A percentile compares a stretch with the other conserved stretches of the same genome.
These are phyloP conservation scores for Lactarius indigo DNA, from an alignment of 768 basidiomycete genomes.

Conservation along the genomic window DNA sequence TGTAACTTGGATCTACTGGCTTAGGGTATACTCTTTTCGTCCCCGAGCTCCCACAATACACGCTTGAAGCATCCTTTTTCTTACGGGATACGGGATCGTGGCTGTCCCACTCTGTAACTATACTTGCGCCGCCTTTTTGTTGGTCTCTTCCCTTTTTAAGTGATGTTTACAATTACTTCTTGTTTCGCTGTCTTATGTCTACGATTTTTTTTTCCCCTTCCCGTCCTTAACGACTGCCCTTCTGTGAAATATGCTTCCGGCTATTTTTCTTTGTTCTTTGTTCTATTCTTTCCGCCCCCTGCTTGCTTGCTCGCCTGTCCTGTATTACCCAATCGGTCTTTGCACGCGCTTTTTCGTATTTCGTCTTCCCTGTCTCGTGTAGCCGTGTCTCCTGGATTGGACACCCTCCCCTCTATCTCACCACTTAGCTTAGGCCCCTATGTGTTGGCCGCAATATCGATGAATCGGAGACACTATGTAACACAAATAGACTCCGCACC, in stretches of 20 bases:
- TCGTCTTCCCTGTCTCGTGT: slow-evolving; percentile 18
- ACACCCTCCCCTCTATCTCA: slow-evolving; percentile 21
- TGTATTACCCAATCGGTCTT: slow-evolving; percentile 25
- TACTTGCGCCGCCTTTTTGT: slow-evolving; percentile 16
- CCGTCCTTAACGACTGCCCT: slow-evolving; percentile 13
- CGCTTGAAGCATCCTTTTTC: background rate
- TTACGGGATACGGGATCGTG: slow-evolving; percentile 9
- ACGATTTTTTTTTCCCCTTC: background rate
- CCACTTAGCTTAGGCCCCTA: slow-evolving; percentile 8
- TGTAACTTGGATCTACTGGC: background rate
- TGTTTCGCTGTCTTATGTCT: slow-evolving; percentile 23
- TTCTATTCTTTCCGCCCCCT: background rate
- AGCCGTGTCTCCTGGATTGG: slow-evolving; percentile 23
- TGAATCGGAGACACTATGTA: slow-evolving; percentile 24
- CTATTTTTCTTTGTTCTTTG: slow-evolving; percentile 7
- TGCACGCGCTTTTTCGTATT: slow-evolving; percentile 11
- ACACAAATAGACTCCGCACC: slow-evolving; percentile 18
- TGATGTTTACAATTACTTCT: slow-evolving; percentile 19
- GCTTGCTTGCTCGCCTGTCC: slow-evolving; percentile 14
- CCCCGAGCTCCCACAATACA: slow-evolving; percentile 8
- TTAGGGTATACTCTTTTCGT: slow-evolving; percentile 10
- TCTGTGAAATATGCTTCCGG: slow-evolving; percentile 23
- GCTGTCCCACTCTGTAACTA: slow-evolving; percentile 16
- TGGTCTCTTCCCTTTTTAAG: slow-evolving; percentile 10
- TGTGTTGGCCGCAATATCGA: slow-evolving; percentile 13